A percentile compares a stretch with the other conserved stretches of the same genome.
phyloP scores from a whole-genome alignment of 2,329 filamentous ascomycete species.

The Escovopsis sp. region DNA sequence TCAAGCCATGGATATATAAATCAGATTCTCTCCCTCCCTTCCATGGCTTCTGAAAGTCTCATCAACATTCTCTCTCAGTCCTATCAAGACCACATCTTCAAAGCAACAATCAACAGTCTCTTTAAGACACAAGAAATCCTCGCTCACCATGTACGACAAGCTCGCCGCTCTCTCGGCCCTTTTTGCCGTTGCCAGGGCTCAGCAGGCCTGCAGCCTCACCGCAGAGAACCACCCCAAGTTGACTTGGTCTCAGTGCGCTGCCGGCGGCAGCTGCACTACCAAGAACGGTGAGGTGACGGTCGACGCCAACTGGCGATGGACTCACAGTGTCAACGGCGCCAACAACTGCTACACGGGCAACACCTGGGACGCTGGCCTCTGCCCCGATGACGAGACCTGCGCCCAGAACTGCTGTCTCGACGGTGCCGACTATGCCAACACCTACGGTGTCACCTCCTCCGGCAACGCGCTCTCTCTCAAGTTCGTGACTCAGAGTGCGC shows the following conservation, averaged over 20 bases:
- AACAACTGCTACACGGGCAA: constrained; percentile 46
- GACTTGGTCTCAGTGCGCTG: constrained; percentile 38
- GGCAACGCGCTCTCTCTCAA: constrained; percentile 37
- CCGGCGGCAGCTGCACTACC: constrained; percentile 31
- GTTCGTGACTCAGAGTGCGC: constrained; percentile 38
- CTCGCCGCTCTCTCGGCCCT: constrained; percentile 8
- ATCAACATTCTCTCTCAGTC: too few species aligned
- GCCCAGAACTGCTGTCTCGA: constrained; percentile 37
- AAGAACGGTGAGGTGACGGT: constrained; percentile 37
- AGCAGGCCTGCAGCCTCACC: constrained; percentile 34
- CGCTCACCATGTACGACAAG: constrained; percentile 4
- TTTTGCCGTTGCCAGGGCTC: constrained; percentile 21
- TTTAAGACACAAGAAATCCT: not conserved
- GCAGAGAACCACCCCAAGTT: constrained; percentile 38
- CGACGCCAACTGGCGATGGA: constrained; percentile 49
- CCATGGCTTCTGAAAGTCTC: too few species aligned
- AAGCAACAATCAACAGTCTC: too few species aligned
- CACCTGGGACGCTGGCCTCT: constrained; percentile 27
- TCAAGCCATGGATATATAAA: too few species aligned
- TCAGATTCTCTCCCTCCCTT: too few species aligned
- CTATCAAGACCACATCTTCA: too few species aligned
- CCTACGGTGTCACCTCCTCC: constrained; percentile 39
- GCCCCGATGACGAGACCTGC: constrained; percentile 27
- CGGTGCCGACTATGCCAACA: constrained; percentile 35
- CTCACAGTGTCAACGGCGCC: constrained; percentile 29